Conservation (phyloP, 495 filamentous ascomycete species). For the Podospora conica region DNA sequence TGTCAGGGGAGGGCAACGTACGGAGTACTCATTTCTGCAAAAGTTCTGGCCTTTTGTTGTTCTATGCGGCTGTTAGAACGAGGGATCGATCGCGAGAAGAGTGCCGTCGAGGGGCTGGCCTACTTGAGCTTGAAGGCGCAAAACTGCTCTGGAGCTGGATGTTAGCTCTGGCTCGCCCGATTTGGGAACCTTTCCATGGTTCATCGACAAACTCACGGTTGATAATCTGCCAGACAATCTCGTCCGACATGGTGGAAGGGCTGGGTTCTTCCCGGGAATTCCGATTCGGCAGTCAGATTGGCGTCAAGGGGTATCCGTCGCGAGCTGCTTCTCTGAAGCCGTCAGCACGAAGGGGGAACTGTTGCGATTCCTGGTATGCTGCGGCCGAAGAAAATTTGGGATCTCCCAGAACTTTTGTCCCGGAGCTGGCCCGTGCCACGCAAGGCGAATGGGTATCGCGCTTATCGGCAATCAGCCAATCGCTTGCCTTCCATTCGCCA, state of each 20-base stretch:
- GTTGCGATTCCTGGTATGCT: slow-evolving; percentile 1
- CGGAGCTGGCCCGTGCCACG: slow-evolving; percentile 3
- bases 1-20: not conserved
- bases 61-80: slow-evolving; percentile 36
- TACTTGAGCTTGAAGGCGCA: slow-evolving; percentile 96
- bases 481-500: not conserved
- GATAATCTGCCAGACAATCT: slow-evolving; percentile 76
- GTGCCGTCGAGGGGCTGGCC: slow-evolving; percentile 20
- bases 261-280: not conserved
- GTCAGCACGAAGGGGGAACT: not conserved
- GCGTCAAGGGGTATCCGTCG: not conserved
- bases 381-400: slow-evolving; percentile 2
- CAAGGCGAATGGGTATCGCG: not conserved
- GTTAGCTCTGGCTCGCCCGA: slow-evolving; percentile 6
- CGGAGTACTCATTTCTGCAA: slow-evolving; percentile 77
- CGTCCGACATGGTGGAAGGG: slow-evolving; percentile 57
- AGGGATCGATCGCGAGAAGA: slow-evolving; percentile 8
- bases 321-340: not conserved
- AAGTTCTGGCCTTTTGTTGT: slow-evolving; percentile 91
- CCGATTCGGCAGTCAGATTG: not conserved
- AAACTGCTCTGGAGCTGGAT: slow-evolving; percentile 58
- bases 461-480: not conserved
- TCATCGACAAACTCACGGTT: slow-evolving; percentile 22
- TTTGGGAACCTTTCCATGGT: not conserved
- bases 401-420: not conserved